Base-by-base conservation (phyloP, 306 rosid genomes). In the Quercus aquifolioides region DNA sequence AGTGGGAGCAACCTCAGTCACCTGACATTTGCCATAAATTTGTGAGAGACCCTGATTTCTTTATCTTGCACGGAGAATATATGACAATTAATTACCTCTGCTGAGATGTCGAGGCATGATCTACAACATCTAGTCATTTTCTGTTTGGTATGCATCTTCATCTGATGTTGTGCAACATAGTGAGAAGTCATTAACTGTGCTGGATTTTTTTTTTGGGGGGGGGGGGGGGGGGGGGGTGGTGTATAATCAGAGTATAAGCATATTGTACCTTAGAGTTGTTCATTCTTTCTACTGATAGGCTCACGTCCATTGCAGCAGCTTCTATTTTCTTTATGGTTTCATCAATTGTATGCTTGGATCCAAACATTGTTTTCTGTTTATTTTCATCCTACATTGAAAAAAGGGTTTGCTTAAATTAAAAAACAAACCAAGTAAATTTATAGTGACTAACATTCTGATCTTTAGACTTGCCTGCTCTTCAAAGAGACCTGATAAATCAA, bases 401-500 rank as follows among this genome's bases (percentile, higher is more conserved):
- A 54, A 35, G 54, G 38, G 57, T 74, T 28, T 55, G 38, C 81
- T 74, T 77, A 46, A 56, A 43, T 52, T 55, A 20, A 28, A 43
- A 60, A 55, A 56, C 51, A 64, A 87, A 56, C 21, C 28, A 49
- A 41, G 58, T 46, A 2, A 30, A 8, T 49, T 19, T 46, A 31
- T 75, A 10, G 31, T 74, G 68, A 55, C 56, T 35, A 12, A 38
- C 10, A 71, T 74, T 65, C 57, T 38, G 52, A 74, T 69, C 28
- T 69, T 17, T 71, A 14, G 49, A 86, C 90, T 80, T 84, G 76
- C 97, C 94, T 88, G 87, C 84, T 89, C 97, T 85, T 85, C 85
- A n/a, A 93, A 93, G 64, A 91, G 90, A 69, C 94, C 92, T 21
- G 96, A 93, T 51, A 93, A 85, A 91, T 93, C 91, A 21, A 92